A percentile compares a stretch with the other conserved stretches of the same genome.
These are phyloP conservation scores for Claviceps sp. DNA, from an alignment of 2,329 filamentous ascomycete species.

Conservation along the genomic window DNA sequence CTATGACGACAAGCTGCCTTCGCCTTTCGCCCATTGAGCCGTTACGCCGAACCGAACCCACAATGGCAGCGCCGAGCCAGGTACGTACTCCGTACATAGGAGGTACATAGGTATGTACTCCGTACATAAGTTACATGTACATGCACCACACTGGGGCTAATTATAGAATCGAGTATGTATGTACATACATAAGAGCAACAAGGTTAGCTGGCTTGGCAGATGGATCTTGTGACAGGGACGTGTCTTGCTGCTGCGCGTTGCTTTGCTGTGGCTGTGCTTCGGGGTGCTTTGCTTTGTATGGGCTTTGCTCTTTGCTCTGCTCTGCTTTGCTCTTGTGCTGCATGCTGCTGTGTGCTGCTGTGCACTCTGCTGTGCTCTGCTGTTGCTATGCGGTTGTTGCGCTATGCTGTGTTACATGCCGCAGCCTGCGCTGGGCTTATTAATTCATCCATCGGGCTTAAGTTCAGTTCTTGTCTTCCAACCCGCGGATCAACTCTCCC, in stretches of 20 bases:
- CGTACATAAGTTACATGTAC: too few species aligned
- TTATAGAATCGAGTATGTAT: not conserved
- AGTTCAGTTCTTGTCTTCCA: too few species aligned
- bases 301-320: not conserved
- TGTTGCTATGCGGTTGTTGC: not conserved
- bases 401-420: too few species aligned
- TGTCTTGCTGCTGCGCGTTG: not conserved
- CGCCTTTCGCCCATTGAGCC: conserved; percentile 1
- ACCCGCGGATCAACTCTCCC: too few species aligned
- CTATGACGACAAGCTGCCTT: conserved; percentile 1
- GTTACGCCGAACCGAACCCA: conserved; percentile 3
- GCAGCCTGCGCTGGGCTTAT: too few species aligned
- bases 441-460: too few species aligned
- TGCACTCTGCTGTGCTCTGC: not conserved
- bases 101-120: too few species aligned
- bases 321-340: not conserved
- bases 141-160: not conserved
- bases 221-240: conserved; percentile 1
- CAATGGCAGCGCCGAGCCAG: not conserved
- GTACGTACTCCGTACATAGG: too few species aligned
- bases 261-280: not conserved
- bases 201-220: not conserved
- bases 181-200: not conserved
- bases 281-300: not conserved
- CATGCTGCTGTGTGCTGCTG: not conserved